Evolutionary conservation across 768 basidiomycete genomes (phyloP).

Genomic region (Tricholoma furcatifolium): DNA sequence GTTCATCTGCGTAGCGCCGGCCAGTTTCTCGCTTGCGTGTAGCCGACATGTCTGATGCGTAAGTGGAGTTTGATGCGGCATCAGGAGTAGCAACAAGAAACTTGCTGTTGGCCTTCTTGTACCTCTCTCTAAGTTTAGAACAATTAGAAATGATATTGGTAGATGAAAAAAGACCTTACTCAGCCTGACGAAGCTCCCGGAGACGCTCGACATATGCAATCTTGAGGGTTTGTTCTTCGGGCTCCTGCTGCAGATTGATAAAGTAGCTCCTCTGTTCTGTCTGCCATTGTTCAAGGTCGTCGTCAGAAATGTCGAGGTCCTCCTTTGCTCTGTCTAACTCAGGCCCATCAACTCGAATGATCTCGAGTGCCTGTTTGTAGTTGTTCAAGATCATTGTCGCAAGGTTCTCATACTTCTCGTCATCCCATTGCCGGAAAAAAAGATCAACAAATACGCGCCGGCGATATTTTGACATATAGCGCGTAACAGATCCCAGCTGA

Average conservation of each 20-base stretch:
- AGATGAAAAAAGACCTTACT: neutral
- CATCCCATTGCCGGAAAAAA: conserved; percentile 32
- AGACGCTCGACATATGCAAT: neutral
- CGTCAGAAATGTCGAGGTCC: neutral
- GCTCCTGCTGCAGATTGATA: neutral
- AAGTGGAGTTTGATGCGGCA: neutral
- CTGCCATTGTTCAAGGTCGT: neutral
- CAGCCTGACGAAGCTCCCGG: neutral
- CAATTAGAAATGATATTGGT: neutral
- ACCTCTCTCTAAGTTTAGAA: neutral
- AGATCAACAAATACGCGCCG: conserved; percentile 27
- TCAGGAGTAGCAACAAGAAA: neutral
- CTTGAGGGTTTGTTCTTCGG: neutral
- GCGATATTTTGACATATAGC: conserved; percentile 18
- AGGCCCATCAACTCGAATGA: neutral
- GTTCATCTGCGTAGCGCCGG: neutral
- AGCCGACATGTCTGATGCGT: neutral
- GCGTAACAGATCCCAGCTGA: conserved; percentile 17
- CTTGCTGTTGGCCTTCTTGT: neutral
- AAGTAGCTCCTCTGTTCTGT: neutral
- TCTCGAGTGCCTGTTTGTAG: neutral
- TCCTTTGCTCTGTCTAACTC: neutral
- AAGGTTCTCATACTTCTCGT: conserved; percentile 29
- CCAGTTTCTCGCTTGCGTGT: neutral
- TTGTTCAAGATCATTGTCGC: conserved; percentile 8